phyloP scores from a whole-genome alignment of 176 grass and related monocot species.

The Cenchrus americanus region DNA sequence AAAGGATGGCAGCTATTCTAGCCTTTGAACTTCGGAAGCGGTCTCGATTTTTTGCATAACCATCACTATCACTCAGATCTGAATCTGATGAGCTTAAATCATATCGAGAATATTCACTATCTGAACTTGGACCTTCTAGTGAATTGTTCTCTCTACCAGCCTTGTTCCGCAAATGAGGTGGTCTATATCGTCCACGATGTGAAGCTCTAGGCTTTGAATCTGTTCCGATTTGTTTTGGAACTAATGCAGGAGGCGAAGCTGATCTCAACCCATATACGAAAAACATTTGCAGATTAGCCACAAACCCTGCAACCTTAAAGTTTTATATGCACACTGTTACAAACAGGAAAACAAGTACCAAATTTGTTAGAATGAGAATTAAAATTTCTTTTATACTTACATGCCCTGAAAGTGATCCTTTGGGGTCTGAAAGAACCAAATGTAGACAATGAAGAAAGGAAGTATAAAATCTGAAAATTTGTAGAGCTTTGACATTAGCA shows the following conservation, averaged over 20 bases:
- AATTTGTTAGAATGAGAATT: constrained; percentile 15
- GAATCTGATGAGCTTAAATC: constrained; percentile 91
- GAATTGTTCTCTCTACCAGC: constrained; percentile 44
- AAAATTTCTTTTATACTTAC: constrained; percentile 57
- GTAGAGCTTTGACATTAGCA: constrained; percentile 30
- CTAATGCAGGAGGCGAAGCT: constrained; percentile 39
- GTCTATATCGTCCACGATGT: constrained; percentile 63
- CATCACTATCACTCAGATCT: constrained; percentile 91
- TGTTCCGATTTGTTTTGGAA: constrained; percentile 52
- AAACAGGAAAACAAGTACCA: constrained; percentile 24
- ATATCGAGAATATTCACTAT: constrained; percentile 72
- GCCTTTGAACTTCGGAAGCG: constrained; percentile 82
- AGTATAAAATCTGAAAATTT: constrained; percentile 68
- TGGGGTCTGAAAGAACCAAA: constrained; percentile 78
- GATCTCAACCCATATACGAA: constrained; percentile 80
- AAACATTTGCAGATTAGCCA: constrained; percentile 81
- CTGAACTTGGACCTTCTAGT: constrained; percentile 60
- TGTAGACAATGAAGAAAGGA: constrained; percentile 85
- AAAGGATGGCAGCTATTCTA: constrained; percentile 80
- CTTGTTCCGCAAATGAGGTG: constrained; percentile 82
- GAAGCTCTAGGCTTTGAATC: constrained; percentile 37
- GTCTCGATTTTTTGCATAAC: constrained; percentile 65
- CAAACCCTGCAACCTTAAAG: constrained; percentile 88
- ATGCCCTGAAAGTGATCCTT: constrained; percentile 83
- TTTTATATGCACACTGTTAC: constrained; percentile 58